These are phyloP conservation scores for Exophiala aquamarina DNA, from an alignment of 2,329 filamentous ascomycete species.

Conservation along the genomic window DNA sequence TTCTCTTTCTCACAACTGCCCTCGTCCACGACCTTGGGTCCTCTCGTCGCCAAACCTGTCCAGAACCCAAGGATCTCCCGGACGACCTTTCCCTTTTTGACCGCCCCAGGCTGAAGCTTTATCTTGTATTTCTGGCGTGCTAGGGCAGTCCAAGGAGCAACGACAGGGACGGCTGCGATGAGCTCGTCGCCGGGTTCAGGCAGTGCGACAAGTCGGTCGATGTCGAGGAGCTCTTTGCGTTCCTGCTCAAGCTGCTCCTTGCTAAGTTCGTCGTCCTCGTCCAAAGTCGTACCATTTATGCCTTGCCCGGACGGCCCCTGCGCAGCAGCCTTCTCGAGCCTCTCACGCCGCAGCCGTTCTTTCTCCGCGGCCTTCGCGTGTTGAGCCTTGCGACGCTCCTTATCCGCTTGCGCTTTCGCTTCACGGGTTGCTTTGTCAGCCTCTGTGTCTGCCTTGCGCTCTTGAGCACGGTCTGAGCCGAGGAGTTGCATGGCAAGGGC, in stretches of 20 bases:
- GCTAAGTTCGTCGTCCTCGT: conserved; percentile 59
- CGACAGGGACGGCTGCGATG: conserved; percentile 59
- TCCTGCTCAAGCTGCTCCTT: conserved; percentile 47
- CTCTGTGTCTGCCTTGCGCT: conserved; percentile 66
- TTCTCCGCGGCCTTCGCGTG: conserved; percentile 72
- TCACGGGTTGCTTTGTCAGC: conserved; percentile 67
- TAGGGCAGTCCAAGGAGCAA: conserved; percentile 63
- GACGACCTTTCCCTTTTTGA: conserved; percentile 93
- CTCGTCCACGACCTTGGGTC: conserved; percentile 55
- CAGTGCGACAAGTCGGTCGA: conserved; percentile 74
- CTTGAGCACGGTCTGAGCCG: conserved; percentile 66
- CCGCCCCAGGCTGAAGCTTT: conserved; percentile 84
- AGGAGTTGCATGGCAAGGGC: conserved; percentile 79
- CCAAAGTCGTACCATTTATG: conserved; percentile 34
- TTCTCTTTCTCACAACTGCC: conserved; percentile 45
- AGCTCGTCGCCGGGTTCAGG: conserved; percentile 79
- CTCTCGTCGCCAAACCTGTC: conserved; percentile 36
- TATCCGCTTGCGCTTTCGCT: conserved; percentile 68
- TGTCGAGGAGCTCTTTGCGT: conserved; percentile 49
- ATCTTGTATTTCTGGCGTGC: conserved; percentile 84
- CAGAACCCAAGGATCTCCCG: conserved; percentile 85
- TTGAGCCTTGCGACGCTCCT: conserved; percentile 74
- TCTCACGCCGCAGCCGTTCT: conserved; percentile 65
- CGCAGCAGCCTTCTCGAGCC: conserved; percentile 62
- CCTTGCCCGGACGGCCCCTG: conserved; percentile 57